These are phyloP conservation scores for Scedosporium aurantiacum DNA, from an alignment of 2,329 filamentous ascomycete genomes.

Conservation along the genomic window DNA sequence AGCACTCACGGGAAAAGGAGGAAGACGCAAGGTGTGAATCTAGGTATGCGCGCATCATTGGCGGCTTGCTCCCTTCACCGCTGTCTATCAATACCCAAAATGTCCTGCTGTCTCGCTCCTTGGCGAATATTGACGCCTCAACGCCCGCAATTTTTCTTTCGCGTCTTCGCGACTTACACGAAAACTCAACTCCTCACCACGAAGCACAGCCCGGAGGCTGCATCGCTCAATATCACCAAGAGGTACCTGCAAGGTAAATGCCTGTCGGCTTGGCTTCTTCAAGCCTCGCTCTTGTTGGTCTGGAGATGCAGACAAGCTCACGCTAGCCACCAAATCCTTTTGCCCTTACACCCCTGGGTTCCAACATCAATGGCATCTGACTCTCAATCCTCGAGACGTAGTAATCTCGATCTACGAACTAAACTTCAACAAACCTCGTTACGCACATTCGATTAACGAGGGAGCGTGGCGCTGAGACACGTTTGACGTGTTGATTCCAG, in stretches of 20 bases:
- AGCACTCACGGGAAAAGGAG: background rate
- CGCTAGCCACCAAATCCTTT: background rate
- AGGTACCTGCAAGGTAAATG: no score
- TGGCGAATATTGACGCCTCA: background rate
- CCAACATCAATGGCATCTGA: background rate
- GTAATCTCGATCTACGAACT: no score
- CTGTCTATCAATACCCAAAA: background rate
- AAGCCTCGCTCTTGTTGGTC: no score
- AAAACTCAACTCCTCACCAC: background rate
- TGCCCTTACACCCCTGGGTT: background rate
- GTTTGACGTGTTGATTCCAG: background rate
- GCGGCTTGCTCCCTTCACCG: background rate
- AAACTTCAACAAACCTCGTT: background rate
- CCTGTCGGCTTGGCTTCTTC: no score
- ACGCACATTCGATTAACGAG: background rate
- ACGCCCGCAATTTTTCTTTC: background rate
- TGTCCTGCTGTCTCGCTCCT: background rate
- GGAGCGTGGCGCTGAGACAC: background rate
- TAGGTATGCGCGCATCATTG: background rate
- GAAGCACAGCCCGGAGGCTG: background rate
- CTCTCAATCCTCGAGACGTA: background rate
- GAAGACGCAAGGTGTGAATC: background rate
- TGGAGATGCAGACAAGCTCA: background rate
- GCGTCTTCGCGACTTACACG: background rate
- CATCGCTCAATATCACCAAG: background rate